Evolutionary conservation across 2,329 filamentous ascomycete genomes (phyloP).

Genomic region (Diaporthe nobilis): DNA sequence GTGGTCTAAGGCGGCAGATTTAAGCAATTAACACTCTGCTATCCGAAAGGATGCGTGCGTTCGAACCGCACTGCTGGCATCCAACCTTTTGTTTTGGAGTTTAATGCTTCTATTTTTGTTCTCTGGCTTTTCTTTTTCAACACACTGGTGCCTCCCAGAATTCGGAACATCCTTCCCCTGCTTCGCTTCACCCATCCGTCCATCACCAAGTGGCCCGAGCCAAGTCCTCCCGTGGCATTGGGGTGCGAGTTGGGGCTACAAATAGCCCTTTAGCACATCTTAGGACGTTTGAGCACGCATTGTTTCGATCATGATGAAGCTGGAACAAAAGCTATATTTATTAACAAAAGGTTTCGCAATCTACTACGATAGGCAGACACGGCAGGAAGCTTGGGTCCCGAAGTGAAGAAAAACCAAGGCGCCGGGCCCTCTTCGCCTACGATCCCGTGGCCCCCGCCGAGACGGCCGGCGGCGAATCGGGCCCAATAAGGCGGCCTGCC

Average conservation of each 20-base stretch:
- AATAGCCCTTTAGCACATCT: not conserved
- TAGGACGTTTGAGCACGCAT: conserved; percentile 14
- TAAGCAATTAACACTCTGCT: conserved; percentile 40
- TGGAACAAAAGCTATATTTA: not conserved
- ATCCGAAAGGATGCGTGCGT: conserved; percentile 43
- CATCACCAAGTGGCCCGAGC: not conserved
- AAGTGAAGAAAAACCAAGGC: conserved; percentile 1
- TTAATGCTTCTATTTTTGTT: not conserved
- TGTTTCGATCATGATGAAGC: not conserved
- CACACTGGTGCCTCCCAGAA: not conserved
- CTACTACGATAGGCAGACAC: not conserved
- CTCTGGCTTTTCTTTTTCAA: not conserved
- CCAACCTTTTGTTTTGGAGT: conserved; percentile 17
- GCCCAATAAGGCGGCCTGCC: not conserved
- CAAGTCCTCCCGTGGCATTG: not conserved
- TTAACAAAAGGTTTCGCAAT: not conserved
- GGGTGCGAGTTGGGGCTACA: not conserved
- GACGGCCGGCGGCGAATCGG: conserved; percentile 15
- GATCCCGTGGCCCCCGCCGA: conserved; percentile 20
- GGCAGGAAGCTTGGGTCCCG: conserved; percentile 18
- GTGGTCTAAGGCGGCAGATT: conserved; percentile 41
- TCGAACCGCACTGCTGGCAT: conserved; percentile 42
- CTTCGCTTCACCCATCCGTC: not conserved
- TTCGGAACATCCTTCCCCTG: too few relatives aligned
- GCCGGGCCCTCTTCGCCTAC: not conserved